phyloP scores from a whole-genome alignment of 306 rosid genomes.

The Acacia confusa region DNA sequence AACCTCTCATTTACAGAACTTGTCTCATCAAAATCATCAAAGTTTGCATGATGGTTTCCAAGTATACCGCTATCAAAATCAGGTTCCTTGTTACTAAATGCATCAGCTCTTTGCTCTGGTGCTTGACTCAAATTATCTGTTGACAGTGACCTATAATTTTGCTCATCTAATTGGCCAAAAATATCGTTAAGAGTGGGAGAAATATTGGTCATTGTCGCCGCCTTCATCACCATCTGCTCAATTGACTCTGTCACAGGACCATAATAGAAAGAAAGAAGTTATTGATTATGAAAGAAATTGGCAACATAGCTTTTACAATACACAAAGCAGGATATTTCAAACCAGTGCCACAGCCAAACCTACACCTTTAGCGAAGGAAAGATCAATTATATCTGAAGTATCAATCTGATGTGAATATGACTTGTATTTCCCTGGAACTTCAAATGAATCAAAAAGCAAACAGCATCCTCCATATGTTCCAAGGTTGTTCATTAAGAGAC shows the following conservation, averaged over 20 bases:
- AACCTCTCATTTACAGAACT: neutral
- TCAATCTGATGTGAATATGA: conserved; percentile 1
- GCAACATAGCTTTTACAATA: no score
- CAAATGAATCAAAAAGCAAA: conserved; percentile 15
- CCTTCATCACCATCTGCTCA: neutral
- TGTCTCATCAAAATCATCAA: neutral
- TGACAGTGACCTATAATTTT: neutral
- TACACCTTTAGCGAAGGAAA: neutral
- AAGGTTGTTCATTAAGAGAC: conserved; percentile 6
- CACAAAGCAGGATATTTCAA: no score
- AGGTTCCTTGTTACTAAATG: neutral
- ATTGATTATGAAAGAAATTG: neutral
- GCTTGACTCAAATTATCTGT: neutral
- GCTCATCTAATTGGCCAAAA: neutral
- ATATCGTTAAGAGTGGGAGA: conserved; percentile 2
- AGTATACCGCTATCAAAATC: neutral
- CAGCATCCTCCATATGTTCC: neutral
- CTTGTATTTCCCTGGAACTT: conserved; percentile 18
- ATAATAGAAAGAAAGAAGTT: neutral
- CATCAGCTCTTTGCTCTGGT: neutral
- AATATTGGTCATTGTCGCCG: neutral
- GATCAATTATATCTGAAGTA: conserved; percentile 28
- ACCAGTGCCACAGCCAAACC: no score
- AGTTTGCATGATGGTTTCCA: neutral
- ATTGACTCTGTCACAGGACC: neutral